Base-by-base conservation (phyloP, 1,284 basidiomycete species). In the Ustilago nuda region DNA sequence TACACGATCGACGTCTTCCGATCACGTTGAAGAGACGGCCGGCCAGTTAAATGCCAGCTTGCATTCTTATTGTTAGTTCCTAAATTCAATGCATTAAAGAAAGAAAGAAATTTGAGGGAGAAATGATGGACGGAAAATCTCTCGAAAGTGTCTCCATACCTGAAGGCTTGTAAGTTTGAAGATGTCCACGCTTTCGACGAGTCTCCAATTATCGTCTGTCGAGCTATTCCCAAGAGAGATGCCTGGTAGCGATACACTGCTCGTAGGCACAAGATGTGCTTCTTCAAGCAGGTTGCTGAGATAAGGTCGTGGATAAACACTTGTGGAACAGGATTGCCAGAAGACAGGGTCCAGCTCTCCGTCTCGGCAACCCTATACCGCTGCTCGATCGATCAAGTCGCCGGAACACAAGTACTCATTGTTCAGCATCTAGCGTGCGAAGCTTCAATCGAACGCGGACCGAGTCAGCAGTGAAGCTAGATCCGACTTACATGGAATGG, bases 341-440 rank as follows among this genome's bases (percentile, higher is more conserved):
- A 53, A 30, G 46, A 11, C 51, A 35, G 51, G 32, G 32, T 35
- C 33, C 35, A 53, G 19, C 35, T 55, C 4, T 55, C 19, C 13
- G 15, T 37, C 19, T 55, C 53, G 53, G 53, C 53, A n/a, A 53
- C 3, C 9, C 8, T 23, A 13, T n/a, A 35, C 51, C 51, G 51
- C 9, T 36, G 6, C 51, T 27, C 33, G 53, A 55, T 39, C 36
- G 11, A 8, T 36, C 51, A 55, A 55, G 53, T 39, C 53, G 53
- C 37, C 36, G 53, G 37, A 55, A 55, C 17, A 15, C 53, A 41
- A 55, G 53, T 37, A 19, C 6, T 19, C 7, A 55, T 15, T n/a
- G 19, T 15, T 35, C 23, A 23, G 53, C 19, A 35, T 4, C 35
- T 39, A 37, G 53, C 19, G 36, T 55, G 53, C 12, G 23, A 30